Base-by-base conservation (phyloP, 257 asterid genomes). In the Ocimum tenuiflorum region DNA sequence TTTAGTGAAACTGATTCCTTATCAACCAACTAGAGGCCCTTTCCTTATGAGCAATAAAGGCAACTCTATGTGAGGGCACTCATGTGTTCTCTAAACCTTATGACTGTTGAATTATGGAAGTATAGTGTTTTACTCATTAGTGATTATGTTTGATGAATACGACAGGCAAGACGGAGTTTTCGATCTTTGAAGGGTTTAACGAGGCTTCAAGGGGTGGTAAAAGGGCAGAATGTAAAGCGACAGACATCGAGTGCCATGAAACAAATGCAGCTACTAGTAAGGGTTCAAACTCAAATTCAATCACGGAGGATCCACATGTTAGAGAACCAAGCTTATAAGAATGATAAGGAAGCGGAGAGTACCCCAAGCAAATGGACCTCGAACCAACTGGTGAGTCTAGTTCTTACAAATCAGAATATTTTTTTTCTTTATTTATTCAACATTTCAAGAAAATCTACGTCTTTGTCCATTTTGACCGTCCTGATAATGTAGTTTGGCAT, bases 161-260 rank as follows among this genome's bases (percentile, higher is more conserved):
- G 8, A 57, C 72, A 94, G 99, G 96, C 94, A 22, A 85, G 97
- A 80, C 82, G 88, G 73, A 94, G 88, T 76, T 94, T 81, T 62
- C 73, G 96, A 74, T 91, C 96, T 36, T 72, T 88, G 85, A 91
- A 76, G 81, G 97, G 97, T 35, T 75, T 94, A 69, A 89, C 88
- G 76, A 88, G 99, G 83, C 99, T 94, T 76, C 97, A 91, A 85
- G 92, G 82, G 69, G 96, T 94, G 54, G 82, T 94, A 58, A 81
- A 85, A 66, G 88, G 99, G 33, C 94, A 85, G 69, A 91, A 83
- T 13, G 97, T 88, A 15, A 86, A 79, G 60, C 83, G 95, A 39
- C 99, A 94, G 69, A 88, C 97, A 2, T 50, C 73, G 67, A 94
- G 80, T 64, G 96, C 99, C 58, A 80, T 94, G 97, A 94, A 90